phyloP scores from a whole-genome alignment of 1,284 basidiomycete genomes.

The Neonothopanus nambi region DNA sequence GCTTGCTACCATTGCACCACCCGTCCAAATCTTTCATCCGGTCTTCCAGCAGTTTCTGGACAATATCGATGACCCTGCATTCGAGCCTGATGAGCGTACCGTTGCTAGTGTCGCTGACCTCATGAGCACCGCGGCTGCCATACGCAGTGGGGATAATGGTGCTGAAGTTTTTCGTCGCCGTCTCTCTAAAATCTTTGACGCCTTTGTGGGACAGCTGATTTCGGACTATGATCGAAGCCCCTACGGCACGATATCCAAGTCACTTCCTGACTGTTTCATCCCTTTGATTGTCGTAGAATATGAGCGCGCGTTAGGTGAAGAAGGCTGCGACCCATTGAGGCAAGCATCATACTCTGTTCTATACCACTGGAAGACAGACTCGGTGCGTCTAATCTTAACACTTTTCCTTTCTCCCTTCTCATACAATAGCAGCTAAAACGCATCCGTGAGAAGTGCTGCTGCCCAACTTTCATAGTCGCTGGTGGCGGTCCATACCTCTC shows the following conservation, averaged over 20 bases:
- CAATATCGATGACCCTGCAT: background rate
- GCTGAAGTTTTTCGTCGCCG: too few species aligned
- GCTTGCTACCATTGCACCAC: constrained; percentile 39
- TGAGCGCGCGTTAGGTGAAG: too few species aligned
- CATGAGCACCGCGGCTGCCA: too few species aligned
- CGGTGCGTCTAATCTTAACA: background rate
- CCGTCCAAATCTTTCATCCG: background rate
- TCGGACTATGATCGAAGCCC: too few species aligned
- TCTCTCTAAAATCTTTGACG: too few species aligned
- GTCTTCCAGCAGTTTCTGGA: background rate
- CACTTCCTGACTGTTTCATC: too few species aligned
- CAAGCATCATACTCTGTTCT: background rate
- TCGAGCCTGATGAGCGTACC: background rate
- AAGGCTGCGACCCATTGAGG: background rate
- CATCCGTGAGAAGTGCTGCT: constrained; percentile 19
- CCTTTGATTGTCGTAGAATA: too few species aligned
- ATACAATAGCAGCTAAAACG: background rate
- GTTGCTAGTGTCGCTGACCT: background rate
- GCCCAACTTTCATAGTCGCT: constrained; percentile 31
- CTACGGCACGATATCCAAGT: too few species aligned
- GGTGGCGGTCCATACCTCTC: constrained; percentile 26
- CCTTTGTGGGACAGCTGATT: too few species aligned
- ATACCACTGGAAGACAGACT: background rate
- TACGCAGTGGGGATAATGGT: too few species aligned
- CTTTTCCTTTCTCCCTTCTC: background rate